Evolutionary conservation across 495 filamentous ascomycete genomes (phyloP), one percentile per base, ranked within the genome.

Genomic region (Neurospora sp.): DNA sequence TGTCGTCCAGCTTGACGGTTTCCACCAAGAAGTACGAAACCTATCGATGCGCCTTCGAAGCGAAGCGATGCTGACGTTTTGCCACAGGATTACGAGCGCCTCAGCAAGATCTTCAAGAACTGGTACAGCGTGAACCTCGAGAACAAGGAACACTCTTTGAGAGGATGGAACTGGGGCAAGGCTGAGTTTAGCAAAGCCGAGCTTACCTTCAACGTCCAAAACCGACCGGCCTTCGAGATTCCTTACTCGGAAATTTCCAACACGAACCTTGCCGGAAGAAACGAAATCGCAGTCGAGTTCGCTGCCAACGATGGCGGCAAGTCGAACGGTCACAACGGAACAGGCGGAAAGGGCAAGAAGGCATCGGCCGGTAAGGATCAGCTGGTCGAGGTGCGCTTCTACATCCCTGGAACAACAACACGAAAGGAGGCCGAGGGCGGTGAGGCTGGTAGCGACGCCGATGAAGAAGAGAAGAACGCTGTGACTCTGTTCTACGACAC

Each of bases 101-200:
- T 98, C 45, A 88, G 85, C 82, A 97, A 97, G 78, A 87, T 93
- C 73, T 96, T 99, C 86, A 98, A 97, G 82, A 89, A 92, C 75
- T 98, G 94, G 91, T 99, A 98, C 82, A 94, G 93, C 79, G 88
- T 94, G 78, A 96, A 91, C 79, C 85, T 99, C 69, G 94, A 98
- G 76, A 91, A 89, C 77, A 91, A 92, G 80, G 96, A 98, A 81
- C 96, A 98, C 80, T 93, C 95, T 6, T 86, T 99, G 61, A 92
- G 96, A 74, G 96, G 96, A 44, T 99, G 96, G 96, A 99, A 98
- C 80, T 99, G 96, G 96, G 96, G 96, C 73, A 99, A 98, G 82
- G 93, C 91, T 72, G 96, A 99, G 79, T 98, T 99, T 79, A 91
- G 91, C 74, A 97, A 98, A 81, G 90, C 92, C 61, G 96, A 99